Evolutionary conservation across 305 asterid species (phyloP), one percentile per base, ranked within the genome.

Genomic region (Fraxinus dipetala): DNA sequence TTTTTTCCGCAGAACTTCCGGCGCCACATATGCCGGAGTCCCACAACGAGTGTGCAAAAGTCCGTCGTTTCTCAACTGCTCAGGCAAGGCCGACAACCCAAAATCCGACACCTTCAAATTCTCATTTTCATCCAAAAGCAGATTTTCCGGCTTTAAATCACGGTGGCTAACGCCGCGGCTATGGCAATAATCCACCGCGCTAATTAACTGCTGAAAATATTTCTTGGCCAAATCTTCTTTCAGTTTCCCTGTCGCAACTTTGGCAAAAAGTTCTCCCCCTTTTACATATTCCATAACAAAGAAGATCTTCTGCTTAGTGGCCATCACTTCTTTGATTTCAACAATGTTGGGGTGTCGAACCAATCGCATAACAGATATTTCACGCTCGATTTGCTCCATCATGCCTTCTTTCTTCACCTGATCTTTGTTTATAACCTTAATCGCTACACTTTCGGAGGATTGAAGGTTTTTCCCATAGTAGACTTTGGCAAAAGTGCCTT

Each of bases 151-250:
- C 88, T 93, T 93, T 6, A 93, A 80, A 79, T 93, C 98, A 0
- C 98, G 77, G 76, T 93, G 98, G n/a, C 83, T 91, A 9, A 93
- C 97, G 20, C 97, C 97, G 9, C 97, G 95, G 87, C 97, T 93
- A 78, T 93, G 98, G 75, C 97, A 93, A 81, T 84, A 93, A 9
- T 93, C 98, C 9, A 93, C 88, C 4, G 97, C 97, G 80, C 93
- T 87, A 0, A 93, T 83, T 24, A 93, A 91, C 88, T 92, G 98
- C 85, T 93, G 98, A 31, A 92, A 93, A 69, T 92, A 93, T 82
- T 82, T 93, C 76, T 93, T 83, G 0, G 98, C 94, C 0, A 48
- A 24, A 0, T 90, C 93, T 48, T 93, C 98, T 80, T 79, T 83
- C 20, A 92, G 85, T 83, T 61, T 86, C 2, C 97, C 97, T 2